A percentile compares a stretch with the other conserved stretches of the same genome.
These are phyloP conservation scores for Phoma sp. DNA, from an alignment of 2,329 filamentous ascomycete genomes.

Conservation along the genomic window DNA sequence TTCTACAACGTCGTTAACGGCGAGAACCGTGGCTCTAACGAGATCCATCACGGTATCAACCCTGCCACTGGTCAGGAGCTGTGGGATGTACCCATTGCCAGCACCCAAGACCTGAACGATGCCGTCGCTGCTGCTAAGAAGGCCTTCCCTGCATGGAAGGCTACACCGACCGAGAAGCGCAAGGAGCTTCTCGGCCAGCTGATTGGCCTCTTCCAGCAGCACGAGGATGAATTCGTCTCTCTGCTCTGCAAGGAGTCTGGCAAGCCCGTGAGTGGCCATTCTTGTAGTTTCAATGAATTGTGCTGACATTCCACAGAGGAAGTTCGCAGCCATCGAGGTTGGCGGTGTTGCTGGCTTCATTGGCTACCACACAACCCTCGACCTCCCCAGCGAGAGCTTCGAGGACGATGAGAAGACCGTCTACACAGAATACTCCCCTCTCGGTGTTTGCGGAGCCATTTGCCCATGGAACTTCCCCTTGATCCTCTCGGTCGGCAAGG, in stretches of 20 bases:
- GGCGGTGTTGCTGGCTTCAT: slow-evolving; percentile 45
- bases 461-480: slow-evolving; percentile 60
- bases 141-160: slow-evolving; percentile 57
- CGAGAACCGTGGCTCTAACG: slow-evolving; percentile 51
- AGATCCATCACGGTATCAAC: slow-evolving; percentile 57
- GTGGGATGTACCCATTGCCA: slow-evolving; percentile 58
- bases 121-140: slow-evolving; percentile 57
- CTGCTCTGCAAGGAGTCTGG: slow-evolving; percentile 46
- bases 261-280: slow-evolving; percentile 38
- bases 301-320: slow-evolving; percentile 38
- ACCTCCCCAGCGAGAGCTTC: slow-evolving; percentile 47
- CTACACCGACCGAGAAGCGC: slow-evolving; percentile 41
- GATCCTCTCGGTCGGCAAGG: slow-evolving; percentile 59
- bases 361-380: slow-evolving; percentile 46
- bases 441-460: slow-evolving; percentile 54
- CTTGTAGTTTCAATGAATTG: too few relatives aligned
- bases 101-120: slow-evolving; percentile 56
- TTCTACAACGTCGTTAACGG: slow-evolving; percentile 62
- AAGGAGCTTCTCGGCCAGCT: slow-evolving; percentile 41
- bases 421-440: slow-evolving; percentile 54
- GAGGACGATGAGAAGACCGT: slow-evolving; percentile 56
- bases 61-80: slow-evolving; percentile 58
- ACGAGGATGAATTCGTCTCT: slow-evolving; percentile 38
- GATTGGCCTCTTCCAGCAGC: slow-evolving; percentile 30
- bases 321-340: slow-evolving; percentile 51